These are phyloP conservation scores for Periconia digitata DNA, from an alignment of 2,329 filamentous ascomycete genomes.

Conservation along the genomic window DNA sequence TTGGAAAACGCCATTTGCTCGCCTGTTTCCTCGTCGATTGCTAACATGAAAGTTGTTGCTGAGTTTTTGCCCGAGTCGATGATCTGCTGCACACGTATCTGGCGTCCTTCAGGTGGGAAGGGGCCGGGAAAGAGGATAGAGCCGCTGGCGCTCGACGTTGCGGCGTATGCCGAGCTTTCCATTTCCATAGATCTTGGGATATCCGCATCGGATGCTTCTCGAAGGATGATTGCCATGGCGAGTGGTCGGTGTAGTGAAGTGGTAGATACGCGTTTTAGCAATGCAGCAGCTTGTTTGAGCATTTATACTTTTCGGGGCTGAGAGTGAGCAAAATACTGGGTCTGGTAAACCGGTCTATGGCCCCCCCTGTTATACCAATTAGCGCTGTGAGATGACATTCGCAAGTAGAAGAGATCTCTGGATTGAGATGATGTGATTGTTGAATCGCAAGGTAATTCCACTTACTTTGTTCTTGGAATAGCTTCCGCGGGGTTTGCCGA, in stretches of 20 bases:
- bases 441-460: no score
- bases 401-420: no score
- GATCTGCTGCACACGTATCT: slow-evolving; percentile 10
- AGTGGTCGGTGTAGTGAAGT: not conserved
- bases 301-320: not conserved
- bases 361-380: not conserved
- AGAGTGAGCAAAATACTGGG: not conserved
- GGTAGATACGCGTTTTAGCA: not conserved
- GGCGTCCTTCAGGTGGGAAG: slow-evolving; percentile 15
- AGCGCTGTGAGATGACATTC: not conserved
- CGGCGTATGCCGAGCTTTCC: slow-evolving; percentile 23
- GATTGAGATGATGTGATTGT: no score
- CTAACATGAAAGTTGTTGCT: slow-evolving; percentile 20
- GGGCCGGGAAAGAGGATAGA: slow-evolving; percentile 30
- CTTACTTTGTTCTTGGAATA: no score
- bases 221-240: slow-evolving; percentile 26
- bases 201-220: slow-evolving; percentile 24
- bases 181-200: slow-evolving; percentile 24
- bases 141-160: slow-evolving; percentile 14
- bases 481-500: no score
- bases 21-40: slow-evolving; percentile 23
- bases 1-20: slow-evolving; percentile 33
- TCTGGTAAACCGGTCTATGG: not conserved
- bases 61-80: slow-evolving; percentile 15
- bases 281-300: not conserved